Base-by-base conservation (phyloP, 306 rosid species). In the Trifolium fragiferum region DNA sequence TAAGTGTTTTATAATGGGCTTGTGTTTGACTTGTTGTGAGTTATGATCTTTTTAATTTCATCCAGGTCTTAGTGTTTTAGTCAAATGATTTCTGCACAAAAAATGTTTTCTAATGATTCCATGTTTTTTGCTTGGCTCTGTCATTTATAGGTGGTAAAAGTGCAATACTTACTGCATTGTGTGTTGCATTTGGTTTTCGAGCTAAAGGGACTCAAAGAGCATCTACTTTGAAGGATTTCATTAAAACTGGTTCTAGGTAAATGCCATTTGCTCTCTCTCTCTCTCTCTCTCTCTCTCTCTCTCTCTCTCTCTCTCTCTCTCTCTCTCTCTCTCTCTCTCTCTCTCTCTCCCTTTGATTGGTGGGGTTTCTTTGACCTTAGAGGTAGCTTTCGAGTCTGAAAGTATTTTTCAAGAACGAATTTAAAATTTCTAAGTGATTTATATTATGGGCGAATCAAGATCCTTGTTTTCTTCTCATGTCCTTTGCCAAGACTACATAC, bases 151-250 rank as follows among this genome's bases (percentile, higher is more conserved):
- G 98, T 82, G 98, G 98, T 25, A 93, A 89, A 86, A 93, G 98
- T 76, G 98, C 98, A 6, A 82, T 93, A 68, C 76, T 93, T 57
- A 87, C 96, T 20, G 97, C 98, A 38, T 47, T 93, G 40, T 88
- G 96, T 65, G 86, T 93, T 75, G 98, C 98, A 33, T 93, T 93
- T 65, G 98, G 98, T 44, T 85, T 90, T 78, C 92, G 97, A 72
- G 96, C 97, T 15, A 89, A 83, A 83, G 96, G 90, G 23, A 93
- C 98, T 41, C 96, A 91, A 63, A 91, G 96, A 53, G 97, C 92
- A 1, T 67, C 93, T 1, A 81, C 92, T 33, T 74, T 93, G 70
- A 88, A 91, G 86, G 96, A 93, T 63, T 88, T 93, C 70, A 88
- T 93, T 35, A 93, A 93, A 84, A 91, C 81, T 76, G 93, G 93